A percentile compares a stretch with the other conserved stretches of the same genome.
Conservation (phyloP, 2,329 filamentous ascomycete genomes). For the Seiridium cupressi region DNA sequence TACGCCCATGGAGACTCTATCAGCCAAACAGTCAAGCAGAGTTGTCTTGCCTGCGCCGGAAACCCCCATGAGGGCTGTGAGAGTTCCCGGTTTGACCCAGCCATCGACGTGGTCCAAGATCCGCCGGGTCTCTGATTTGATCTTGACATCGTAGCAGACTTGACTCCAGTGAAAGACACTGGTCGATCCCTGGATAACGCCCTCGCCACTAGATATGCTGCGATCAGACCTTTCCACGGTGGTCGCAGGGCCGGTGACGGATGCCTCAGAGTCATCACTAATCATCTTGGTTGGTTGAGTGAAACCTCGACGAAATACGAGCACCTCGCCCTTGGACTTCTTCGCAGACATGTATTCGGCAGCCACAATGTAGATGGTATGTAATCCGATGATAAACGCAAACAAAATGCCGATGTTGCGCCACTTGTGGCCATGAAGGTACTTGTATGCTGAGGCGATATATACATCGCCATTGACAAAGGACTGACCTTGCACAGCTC, state of each 20-base stretch:
- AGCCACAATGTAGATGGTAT: constrained; percentile 54
- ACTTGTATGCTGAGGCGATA: constrained; percentile 50
- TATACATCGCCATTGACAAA: constrained; percentile 58
- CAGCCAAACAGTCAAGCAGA: constrained; percentile 78
- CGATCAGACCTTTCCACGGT: constrained; percentile 32
- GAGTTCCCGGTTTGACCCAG: constrained; percentile 86
- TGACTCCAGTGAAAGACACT: constrained; percentile 82
- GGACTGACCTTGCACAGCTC: constrained; percentile 48
- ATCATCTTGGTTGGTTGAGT: constrained; percentile 39
- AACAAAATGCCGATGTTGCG: constrained; percentile 65
- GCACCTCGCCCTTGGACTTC: constrained; percentile 71
- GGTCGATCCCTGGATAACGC: constrained; percentile 52
- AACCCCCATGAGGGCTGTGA: constrained; percentile 89
- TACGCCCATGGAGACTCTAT: constrained; percentile 79
- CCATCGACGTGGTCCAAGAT: constrained; percentile 83
- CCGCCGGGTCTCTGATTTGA: constrained; percentile 69
- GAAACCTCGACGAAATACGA: constrained; percentile 67
- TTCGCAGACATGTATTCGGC: constrained; percentile 63
- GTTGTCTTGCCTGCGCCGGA: constrained; percentile 90
- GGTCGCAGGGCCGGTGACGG: constrained; percentile 36
- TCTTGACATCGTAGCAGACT: constrained; percentile 71
- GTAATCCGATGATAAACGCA: constrained; percentile 59
- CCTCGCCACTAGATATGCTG: constrained; percentile 30
- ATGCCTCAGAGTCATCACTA: constrained; percentile 34
- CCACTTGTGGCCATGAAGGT: constrained; percentile 60